phyloP scores from a whole-genome alignment of 2,329 filamentous ascomycete species.

The Zymoseptoria pseudotritici region DNA sequence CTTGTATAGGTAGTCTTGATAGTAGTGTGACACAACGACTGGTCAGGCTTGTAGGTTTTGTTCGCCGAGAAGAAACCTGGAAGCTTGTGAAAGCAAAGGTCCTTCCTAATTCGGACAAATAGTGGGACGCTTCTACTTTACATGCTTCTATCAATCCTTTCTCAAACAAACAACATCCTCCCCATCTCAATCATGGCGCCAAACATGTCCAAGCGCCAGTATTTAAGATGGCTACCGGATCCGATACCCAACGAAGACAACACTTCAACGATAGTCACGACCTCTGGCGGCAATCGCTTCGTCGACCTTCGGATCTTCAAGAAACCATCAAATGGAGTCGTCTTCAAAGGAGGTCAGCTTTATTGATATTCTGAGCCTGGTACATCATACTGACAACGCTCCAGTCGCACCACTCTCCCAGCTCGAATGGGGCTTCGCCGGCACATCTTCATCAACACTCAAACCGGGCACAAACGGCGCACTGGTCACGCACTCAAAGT shows the following conservation, averaged over 20 bases:
- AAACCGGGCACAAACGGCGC: constrained; percentile 1
- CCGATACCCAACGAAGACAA: constrained; percentile 1
- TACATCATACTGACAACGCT: neutral
- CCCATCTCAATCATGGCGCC: constrained; percentile 16
- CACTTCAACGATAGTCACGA: constrained; percentile 49
- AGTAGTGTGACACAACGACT: neutral
- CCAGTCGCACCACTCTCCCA: constrained; percentile 25
- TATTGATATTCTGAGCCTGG: neutral
- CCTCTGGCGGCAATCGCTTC: constrained; percentile 50
- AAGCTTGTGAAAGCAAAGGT: neutral
- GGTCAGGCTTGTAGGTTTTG: neutral
- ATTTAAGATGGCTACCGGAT: constrained; percentile 52
- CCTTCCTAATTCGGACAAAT: neutral
- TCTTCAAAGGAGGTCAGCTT: constrained; percentile 11
- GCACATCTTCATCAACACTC: constrained; percentile 40
- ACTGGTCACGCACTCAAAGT: constrained; percentile 32
- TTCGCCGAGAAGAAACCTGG: neutral
- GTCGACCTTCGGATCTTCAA: constrained; percentile 52
- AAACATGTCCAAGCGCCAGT: constrained; percentile 50
- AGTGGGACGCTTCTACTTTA: neutral
- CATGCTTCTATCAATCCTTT: neutral
- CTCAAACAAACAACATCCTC: neutral
- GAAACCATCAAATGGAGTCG: neutral
- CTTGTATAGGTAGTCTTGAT: neutral
- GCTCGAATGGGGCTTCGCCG: constrained; percentile 61